Base-by-base conservation (phyloP, 768 basidiomycete species). In the Pisolithus tinctorius region DNA sequence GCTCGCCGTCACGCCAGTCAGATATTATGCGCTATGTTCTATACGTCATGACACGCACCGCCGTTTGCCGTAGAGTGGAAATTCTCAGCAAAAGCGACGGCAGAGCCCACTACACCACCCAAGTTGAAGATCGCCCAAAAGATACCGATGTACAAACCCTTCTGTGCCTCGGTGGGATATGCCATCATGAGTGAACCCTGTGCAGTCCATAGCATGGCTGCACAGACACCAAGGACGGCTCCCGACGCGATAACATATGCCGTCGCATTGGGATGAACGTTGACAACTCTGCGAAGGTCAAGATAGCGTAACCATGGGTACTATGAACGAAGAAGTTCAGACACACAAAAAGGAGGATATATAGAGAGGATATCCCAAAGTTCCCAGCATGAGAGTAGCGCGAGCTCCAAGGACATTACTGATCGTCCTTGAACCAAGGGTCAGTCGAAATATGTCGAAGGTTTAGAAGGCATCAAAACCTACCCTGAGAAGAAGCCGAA, bases 81-180 rank as follows among this genome's bases (percentile, higher is more conserved):
- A 60, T 89, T 90, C 56, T 80, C 74, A 0, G 80, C 90, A 41
- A 91, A 74, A 9, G 87, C 80, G 27, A 91, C 84, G 11, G 85
- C 73, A 17, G 88, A 78, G 23, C 89, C 88, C 43, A 92, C 81
- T 41, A 92, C 85, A 43, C 82, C 83, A 34, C 88, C 88, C 29
- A 89, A 53, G 58, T 89, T 89, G 72, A 93, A 90, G 55, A 91
- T 86, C 38, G 78, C 71, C 80, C 80, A 80, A 64, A 81, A 81
- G 45, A 81, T 55, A 30, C 69, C 70, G 52, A 81, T 79, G 16
- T 71, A 71, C 52, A 65, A 66, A 13, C 80, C 80, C 58, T 81
- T 81, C 58, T 80, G 75, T 48, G 78, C 76, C 55, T 81, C 80
- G 2, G 76, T 69, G 4, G 80, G 79, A 52, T 80, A 78, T 6